A percentile compares a stretch with the other conserved stretches of the same genome.
phyloP scores from a whole-genome alignment of 2,329 filamentous ascomycete genomes.

The Trichoderma cornu-damae region DNA sequence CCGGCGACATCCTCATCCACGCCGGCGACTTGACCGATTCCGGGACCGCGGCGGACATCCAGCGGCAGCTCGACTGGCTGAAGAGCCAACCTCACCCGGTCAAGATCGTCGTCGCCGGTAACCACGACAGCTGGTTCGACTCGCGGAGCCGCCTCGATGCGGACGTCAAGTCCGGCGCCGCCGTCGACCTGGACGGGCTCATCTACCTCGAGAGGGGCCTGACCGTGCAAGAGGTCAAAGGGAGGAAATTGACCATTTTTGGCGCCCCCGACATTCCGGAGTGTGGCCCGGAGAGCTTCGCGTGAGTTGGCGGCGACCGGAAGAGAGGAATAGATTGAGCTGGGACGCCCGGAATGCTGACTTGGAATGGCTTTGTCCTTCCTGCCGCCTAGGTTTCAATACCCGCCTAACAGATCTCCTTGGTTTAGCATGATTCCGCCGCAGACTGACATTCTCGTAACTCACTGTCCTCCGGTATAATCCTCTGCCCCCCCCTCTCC shows the following conservation, averaged over 20 bases:
- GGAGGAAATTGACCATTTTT: slow-evolving; percentile 57
- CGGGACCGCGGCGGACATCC: slow-evolving; percentile 68
- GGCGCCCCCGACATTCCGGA: slow-evolving; percentile 76
- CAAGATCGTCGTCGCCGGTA: slow-evolving; percentile 80
- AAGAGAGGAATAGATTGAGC: background rate
- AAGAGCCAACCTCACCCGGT: slow-evolving; percentile 65
- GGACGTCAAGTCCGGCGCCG: slow-evolving; percentile 48
- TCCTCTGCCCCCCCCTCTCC: slow-evolving; percentile 22
- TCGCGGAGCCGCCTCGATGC: slow-evolving; percentile 52
- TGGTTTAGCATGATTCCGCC: slow-evolving; percentile 68
- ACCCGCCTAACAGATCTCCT: slow-evolving; percentile 57
- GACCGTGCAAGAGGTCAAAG: slow-evolving; percentile 58
- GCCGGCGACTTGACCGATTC: slow-evolving; percentile 77
- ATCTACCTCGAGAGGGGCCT: slow-evolving; percentile 70
- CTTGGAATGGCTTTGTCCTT: no score
- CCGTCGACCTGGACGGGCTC: slow-evolving; percentile 61
- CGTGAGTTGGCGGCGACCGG: slow-evolving; percentile 33
- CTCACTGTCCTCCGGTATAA: slow-evolving; percentile 67
- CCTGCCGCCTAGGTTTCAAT: slow-evolving; percentile 81
- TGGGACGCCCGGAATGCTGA: background rate
- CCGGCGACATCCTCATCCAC: slow-evolving; percentile 82
- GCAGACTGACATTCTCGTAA: slow-evolving; percentile 72
- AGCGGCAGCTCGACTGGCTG: slow-evolving; percentile 82
- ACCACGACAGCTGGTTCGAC: slow-evolving; percentile 87
- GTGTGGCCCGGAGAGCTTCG: slow-evolving; percentile 67